A percentile compares a stretch with the other conserved stretches of the same genome.
These are phyloP conservation scores for Annona squamosa DNA, from an alignment of 164 flowering plant genomes.

Conservation along the genomic window DNA sequence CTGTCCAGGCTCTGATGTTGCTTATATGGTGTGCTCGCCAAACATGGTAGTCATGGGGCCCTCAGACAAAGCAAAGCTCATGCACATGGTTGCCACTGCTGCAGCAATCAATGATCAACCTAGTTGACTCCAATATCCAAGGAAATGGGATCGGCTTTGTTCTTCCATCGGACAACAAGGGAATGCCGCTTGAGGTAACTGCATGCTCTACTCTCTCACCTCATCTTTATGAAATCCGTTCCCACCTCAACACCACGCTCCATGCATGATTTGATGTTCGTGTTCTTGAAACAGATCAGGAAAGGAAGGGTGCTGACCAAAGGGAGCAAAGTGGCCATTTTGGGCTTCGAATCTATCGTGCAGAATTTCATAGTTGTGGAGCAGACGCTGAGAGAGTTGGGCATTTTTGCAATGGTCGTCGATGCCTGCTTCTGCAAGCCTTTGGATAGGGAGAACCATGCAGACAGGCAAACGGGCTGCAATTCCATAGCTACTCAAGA, in stretches of 20 bases:
- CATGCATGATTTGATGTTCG: no score
- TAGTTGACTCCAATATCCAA: constrained; percentile 37
- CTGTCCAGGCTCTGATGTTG: constrained; percentile 43
- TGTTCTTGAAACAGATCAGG: constrained; percentile 24
- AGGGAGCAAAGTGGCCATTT: constrained; percentile 14
- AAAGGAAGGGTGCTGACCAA: constrained; percentile 36
- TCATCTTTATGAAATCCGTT: no score
- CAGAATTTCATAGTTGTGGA: constrained; percentile 11
- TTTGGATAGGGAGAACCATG: constrained; percentile 18
- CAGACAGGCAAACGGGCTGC: no score
- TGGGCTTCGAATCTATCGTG: constrained; percentile 11
- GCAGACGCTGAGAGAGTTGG: constrained; percentile 17
- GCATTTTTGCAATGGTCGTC: constrained; percentile 28
- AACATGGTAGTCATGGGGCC: constrained; percentile 64
- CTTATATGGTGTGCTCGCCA: constrained; percentile 51
- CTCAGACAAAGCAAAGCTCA: constrained; percentile 35
- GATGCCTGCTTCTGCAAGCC: constrained; percentile 57
- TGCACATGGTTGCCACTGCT: constrained; percentile 55
- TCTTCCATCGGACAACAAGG: constrained; percentile 35
- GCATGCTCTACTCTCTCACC: no score
- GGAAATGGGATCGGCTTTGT: constrained; percentile 35
- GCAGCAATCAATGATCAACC: constrained; percentile 42
- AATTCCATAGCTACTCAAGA: no score
- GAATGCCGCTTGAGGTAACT: constrained; percentile 25
- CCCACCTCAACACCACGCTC: no score